Evolutionary conservation across 2,329 filamentous ascomycete species (phyloP).

Genomic region (Pseudogymnoascus sp.): DNA sequence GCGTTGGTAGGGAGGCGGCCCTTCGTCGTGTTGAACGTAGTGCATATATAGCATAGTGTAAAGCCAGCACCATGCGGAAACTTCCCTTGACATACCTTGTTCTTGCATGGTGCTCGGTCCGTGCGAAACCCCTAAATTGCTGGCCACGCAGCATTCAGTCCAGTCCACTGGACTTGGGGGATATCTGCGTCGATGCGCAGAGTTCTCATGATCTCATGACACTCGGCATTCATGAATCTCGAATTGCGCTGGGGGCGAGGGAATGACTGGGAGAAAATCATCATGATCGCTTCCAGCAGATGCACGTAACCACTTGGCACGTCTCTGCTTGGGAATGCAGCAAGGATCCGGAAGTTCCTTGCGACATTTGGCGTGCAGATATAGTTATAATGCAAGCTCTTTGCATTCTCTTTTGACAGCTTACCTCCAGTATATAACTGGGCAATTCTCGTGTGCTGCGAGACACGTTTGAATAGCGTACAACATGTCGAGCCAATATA

Average conservation of each 20-base stretch:
- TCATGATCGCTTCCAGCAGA: not conserved
- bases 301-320: not conserved
- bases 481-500: not conserved
- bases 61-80: not conserved
- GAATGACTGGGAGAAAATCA: not conserved
- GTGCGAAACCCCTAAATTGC: not conserved
- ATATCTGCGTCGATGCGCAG: not conserved
- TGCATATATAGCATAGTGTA: not conserved
- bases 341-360: not conserved
- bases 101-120: not conserved
- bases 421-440: not conserved
- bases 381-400: not conserved
- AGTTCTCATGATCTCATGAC: not conserved
- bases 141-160: not conserved
- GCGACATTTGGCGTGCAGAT: not conserved
- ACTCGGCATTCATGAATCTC: not conserved
- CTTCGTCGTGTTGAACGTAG: not conserved
- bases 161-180: not conserved
- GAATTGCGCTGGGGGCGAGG: not conserved
- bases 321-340: not conserved
- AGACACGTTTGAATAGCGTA: not conserved
- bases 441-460: not conserved
- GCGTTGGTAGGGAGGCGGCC: not conserved
- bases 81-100: not conserved
- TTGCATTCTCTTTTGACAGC: not conserved